Conservation (phyloP, 106 monocot species). For the Dendrobium huoshanense region DNA sequence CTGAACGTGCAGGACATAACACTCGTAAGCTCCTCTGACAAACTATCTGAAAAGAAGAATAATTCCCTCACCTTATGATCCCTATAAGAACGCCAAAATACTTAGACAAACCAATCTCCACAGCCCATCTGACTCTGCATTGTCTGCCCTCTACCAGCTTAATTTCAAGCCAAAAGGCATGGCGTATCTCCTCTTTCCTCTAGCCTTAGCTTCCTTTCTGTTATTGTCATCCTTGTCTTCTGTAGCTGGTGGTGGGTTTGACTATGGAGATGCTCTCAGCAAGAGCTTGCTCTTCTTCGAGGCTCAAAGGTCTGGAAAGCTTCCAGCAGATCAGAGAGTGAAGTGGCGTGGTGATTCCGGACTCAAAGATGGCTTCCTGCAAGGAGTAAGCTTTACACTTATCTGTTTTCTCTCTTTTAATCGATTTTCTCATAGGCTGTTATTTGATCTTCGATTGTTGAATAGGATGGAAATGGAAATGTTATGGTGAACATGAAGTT, state of each 20-base stretch:
- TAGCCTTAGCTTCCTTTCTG: neutral
- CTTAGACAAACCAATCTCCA: too few relatives aligned
- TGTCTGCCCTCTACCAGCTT: too few relatives aligned
- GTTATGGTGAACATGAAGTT: too few relatives aligned
- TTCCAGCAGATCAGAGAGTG: slow-evolving; percentile 58
- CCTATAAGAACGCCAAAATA: neutral
- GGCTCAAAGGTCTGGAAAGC: slow-evolving; percentile 92
- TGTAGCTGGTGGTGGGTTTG: slow-evolving; percentile 3
- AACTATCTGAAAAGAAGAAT: neutral
- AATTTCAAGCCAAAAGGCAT: neutral
- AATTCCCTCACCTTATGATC: neutral
- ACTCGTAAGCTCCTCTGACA: neutral
- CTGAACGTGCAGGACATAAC: neutral
- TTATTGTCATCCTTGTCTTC: neutral
- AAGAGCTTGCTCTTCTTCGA: slow-evolving; percentile 90
- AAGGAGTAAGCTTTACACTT: slow-evolving; percentile 31
- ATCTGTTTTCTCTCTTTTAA: neutral
- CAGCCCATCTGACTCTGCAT: too few relatives aligned
- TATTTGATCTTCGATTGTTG: neutral
- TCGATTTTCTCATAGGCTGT: neutral
- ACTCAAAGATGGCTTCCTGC: slow-evolving; percentile 57
- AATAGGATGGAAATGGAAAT: too few relatives aligned
- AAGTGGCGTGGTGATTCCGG: slow-evolving; percentile 84
- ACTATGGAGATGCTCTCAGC: slow-evolving; percentile 66
- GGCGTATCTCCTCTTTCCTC: neutral